Base-by-base conservation (phyloP, 139 green algal genomes). In the Chlorella sp. region DNA sequence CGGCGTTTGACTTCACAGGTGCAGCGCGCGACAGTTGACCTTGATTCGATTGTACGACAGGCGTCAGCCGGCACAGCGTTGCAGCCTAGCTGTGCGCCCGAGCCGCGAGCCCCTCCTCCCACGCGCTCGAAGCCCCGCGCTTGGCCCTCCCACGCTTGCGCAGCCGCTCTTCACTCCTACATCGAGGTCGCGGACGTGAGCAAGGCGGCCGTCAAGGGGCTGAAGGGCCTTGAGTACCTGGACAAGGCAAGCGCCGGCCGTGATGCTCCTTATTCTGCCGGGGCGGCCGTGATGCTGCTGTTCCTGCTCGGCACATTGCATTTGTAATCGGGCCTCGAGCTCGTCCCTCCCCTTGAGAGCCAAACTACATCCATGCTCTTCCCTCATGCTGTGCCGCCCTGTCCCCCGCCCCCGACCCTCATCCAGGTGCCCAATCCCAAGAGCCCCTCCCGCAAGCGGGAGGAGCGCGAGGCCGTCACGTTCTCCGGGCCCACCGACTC, bases 101-200 rank as follows among this genome's bases (percentile, higher is more conserved):
- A n/a, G n/a, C n/a, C n/a, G n/a, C n/a, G n/a, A n/a, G n/a, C n/a
- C n/a, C n/a, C n/a, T n/a, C n/a, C n/a, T n/a, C n/a, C n/a, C n/a
- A n/a, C n/a, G n/a, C n/a, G n/a, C n/a, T n/a, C n/a, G n/a, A n/a
- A n/a, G n/a, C n/a, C n/a, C n/a, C n/a, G n/a, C n/a, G n/a, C n/a
- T n/a, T n/a, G n/a, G n/a, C n/a, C n/a, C n/a, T n/a, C n/a, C n/a
- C n/a, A n/a, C n/a, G n/a, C n/a, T n/a, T n/a, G n/a, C n/a, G n/a
- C n/a, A n/a, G n/a, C n/a, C n/a, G n/a, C n/a, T n/a, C 7, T 85
- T 98, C 67, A 99, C 91, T 90, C 87, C 23, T 98, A 98, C 90
- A 91, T 98, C 59, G 92, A 97, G 84, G 96, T 98, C 23, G 78
- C 90, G 46, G 84, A 87, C 67, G 84, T 96, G 23, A 72, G 76